Conservation (phyloP, 2,329 filamentous ascomycete species). For the Penicillium sp. region DNA sequence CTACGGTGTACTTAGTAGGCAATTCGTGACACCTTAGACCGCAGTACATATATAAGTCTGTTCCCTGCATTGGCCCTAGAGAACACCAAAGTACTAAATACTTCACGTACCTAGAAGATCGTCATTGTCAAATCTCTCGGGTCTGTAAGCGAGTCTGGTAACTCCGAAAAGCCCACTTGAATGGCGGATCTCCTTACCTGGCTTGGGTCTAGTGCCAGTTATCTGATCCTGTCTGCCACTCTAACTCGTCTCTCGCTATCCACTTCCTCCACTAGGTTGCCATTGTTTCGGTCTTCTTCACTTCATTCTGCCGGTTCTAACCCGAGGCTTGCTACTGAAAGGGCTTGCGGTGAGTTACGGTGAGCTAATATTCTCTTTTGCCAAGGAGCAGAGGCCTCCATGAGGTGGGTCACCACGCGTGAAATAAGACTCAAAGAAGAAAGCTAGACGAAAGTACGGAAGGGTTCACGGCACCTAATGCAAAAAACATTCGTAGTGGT, state of each 20-base stretch:
- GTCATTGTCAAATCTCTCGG: not conserved
- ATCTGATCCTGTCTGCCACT: slow-evolving; percentile 22
- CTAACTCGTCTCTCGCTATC: slow-evolving; percentile 23
- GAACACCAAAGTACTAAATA: not conserved
- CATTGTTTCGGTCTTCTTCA: slow-evolving; percentile 11
- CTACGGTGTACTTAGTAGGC: not conserved
- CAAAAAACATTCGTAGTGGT: slow-evolving; percentile 7
- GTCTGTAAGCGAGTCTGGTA: slow-evolving; percentile 1
- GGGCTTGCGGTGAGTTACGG: not conserved
- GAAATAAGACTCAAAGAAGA: not conserved
- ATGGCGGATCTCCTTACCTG: slow-evolving; percentile 12
- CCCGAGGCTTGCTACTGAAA: not conserved
- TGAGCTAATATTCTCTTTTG: not conserved
- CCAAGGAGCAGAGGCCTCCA: not conserved
- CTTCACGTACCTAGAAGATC: not conserved
- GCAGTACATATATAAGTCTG: not conserved
- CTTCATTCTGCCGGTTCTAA: slow-evolving; percentile 12
- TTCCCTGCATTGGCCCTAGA: not conserved
- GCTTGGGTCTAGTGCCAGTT: slow-evolving; percentile 19
- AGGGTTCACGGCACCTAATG: not conserved
- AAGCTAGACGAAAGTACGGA: not conserved
- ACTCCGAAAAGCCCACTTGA: slow-evolving; percentile 13
- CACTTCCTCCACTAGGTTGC: slow-evolving; percentile 22
- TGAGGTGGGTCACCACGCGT: not conserved
- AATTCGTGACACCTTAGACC: not conserved